Evolutionary conservation across 768 basidiomycete genomes (phyloP).

Genomic region (Brasilioporus rufonigricans): DNA sequence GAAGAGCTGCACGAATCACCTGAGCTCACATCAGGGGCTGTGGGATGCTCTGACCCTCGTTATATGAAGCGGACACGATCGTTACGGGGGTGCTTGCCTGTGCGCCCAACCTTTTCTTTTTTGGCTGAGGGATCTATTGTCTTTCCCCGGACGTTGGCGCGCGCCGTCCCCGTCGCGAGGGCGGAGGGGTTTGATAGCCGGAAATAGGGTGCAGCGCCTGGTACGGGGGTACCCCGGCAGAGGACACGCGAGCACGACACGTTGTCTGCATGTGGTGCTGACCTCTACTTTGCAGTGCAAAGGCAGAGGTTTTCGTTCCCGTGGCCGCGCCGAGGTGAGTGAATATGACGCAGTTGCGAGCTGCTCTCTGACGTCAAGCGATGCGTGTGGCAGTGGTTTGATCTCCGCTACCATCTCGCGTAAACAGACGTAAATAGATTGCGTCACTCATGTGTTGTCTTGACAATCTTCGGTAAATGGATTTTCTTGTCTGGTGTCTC

Average conservation of each 20-base stretch:
- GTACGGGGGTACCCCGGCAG: conserved; percentile 13
- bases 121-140: not conserved
- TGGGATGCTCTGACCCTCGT: not conserved
- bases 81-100: conserved; percentile 7
- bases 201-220: conserved; percentile 7
- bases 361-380: conserved; percentile 28
- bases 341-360: conserved; percentile 21
- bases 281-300: conserved; percentile 42
- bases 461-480: conserved; percentile 26
- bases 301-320: conserved; percentile 87
- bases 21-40: conserved; percentile 5
- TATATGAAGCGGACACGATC: conserved; percentile 7
- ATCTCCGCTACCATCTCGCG: conserved; percentile 60
- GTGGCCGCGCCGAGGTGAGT: conserved; percentile 81
- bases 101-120: not conserved
- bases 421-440: conserved; percentile 32
- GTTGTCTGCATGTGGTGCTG: conserved; percentile 14
- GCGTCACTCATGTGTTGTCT: conserved; percentile 34
- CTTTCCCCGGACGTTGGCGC: not conserved
- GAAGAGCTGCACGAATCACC: not conserved
- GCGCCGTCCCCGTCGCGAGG: not conserved
- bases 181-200: conserved; percentile 12
- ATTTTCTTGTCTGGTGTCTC: not conserved
- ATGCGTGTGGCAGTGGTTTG: conserved; percentile 44
- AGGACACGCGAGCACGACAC: conserved; percentile 12